A percentile compares a stretch with the other conserved stretches of the same genome.
These are phyloP conservation scores for Pleurotus ostreatus DNA, from an alignment of 768 basidiomycete species.

Conservation along the genomic window DNA sequence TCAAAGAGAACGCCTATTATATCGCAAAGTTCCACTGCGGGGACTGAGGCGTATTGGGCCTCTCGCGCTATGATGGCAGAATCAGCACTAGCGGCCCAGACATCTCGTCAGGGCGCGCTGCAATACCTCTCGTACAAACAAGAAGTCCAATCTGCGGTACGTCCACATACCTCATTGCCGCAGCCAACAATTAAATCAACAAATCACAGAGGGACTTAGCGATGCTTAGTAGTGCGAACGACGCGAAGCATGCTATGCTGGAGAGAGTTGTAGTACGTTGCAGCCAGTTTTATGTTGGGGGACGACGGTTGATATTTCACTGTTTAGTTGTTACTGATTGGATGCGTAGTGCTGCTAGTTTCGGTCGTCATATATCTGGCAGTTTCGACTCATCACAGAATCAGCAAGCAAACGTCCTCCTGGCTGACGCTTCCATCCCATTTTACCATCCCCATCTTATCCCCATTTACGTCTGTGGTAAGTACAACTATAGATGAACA, in stretches of 20 bases:
- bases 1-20: not conserved
- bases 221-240: constrained; percentile 34
- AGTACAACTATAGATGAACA: constrained; percentile 15
- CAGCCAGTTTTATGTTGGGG: not conserved
- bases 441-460: constrained; percentile 76
- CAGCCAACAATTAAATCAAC: too few species aligned
- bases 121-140: constrained; percentile 33
- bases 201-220: constrained; percentile 38
- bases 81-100: constrained; percentile 46
- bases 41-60: constrained; percentile 62
- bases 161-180: constrained; percentile 14
- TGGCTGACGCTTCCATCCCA: constrained; percentile 44
- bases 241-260: constrained; percentile 43
- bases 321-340: constrained; percentile 8
- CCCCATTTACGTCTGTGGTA: constrained; percentile 77
- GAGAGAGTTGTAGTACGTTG: constrained; percentile 49
- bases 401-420: constrained; percentile 17
- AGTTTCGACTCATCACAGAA: constrained; percentile 25
- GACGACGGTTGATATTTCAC: not conserved
- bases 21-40: constrained; percentile 7
- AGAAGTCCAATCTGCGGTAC: constrained; percentile 44
- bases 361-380: constrained; percentile 30
- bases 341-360: constrained; percentile 27
- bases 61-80: constrained; percentile 64
- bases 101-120: constrained; percentile 47